Percentiles rank a stretch among this genome's conserved stretches.
phyloP scores from a whole-genome alignment of 441 rosid species.

The Gossypium schwendimanii region DNA sequence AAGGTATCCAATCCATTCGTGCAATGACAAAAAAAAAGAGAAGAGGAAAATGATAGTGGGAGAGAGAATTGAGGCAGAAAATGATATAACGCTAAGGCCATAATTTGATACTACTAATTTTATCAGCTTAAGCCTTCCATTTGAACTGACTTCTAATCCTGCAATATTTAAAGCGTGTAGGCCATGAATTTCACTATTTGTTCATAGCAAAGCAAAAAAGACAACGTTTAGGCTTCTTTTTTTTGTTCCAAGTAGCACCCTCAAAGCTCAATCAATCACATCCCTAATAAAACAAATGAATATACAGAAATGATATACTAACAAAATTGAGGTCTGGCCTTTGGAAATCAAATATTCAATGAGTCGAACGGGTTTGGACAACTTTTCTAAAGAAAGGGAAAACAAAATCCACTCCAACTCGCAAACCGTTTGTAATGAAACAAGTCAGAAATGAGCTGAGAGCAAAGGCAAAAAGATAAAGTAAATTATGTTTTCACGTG shows the following conservation, averaged over 20 bases:
- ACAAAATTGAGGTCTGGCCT: too few relatives aligned
- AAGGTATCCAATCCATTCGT: constrained; percentile 8
- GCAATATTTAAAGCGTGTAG: background rate
- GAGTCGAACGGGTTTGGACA: too few relatives aligned
- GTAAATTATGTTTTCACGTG: constrained; percentile 19
- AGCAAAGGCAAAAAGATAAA: constrained; percentile 13
- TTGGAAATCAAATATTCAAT: too few relatives aligned
- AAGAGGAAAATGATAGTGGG: constrained; percentile 29
- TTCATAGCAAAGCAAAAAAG: background rate
- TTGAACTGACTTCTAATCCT: background rate
- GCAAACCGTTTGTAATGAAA: background rate
- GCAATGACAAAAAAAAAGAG: background rate
- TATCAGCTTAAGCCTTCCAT: background rate
- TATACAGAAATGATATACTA: too few relatives aligned
- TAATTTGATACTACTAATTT: background rate
- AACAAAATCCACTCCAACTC: background rate
- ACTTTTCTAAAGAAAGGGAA: background rate
- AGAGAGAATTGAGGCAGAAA: background rate
- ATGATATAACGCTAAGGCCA: background rate
- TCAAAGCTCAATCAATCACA: too few relatives aligned
- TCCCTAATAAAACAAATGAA: too few relatives aligned
- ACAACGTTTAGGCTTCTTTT: background rate
- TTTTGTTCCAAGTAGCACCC: too few relatives aligned
- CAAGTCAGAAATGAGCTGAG: constrained; percentile 16
- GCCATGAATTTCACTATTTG: background rate